Conservation (phyloP, 306 rosid genomes). For the Leucaena leucocephala region DNA sequence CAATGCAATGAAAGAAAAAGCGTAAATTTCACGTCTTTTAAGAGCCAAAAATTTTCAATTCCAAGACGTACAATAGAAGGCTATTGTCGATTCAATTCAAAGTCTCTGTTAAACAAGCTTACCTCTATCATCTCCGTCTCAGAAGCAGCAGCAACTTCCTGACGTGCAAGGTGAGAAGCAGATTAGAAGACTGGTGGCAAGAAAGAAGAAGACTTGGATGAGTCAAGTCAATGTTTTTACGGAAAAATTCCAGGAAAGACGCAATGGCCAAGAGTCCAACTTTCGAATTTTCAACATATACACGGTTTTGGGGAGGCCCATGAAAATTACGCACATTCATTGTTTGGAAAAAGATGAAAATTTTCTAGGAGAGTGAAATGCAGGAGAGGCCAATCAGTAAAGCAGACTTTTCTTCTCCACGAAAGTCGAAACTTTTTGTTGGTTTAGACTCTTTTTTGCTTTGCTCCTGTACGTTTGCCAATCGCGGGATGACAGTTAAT, state of each 20-base stretch:
- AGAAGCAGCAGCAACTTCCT: not conserved
- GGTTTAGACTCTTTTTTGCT: too few species aligned
- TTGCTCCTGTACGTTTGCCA: too few species aligned
- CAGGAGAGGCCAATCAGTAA: not conserved
- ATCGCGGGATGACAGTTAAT: too few species aligned
- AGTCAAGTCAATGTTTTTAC: not conserved
- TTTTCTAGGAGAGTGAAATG: not conserved
- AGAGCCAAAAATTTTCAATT: not conserved
- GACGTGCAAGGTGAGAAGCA: slow-evolving; percentile 18
- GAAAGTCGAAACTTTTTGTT: too few species aligned
- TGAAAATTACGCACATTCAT: not conserved
- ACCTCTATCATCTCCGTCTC: not conserved
- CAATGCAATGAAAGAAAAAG: not conserved
- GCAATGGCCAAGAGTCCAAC: not conserved
- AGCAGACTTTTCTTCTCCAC: not conserved
- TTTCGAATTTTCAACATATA: not conserved
- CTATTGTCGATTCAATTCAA: slow-evolving; percentile 6
- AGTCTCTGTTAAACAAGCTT: slow-evolving; percentile 13
- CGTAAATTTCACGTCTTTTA: slow-evolving; percentile 1
- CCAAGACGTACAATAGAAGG: slow-evolving; percentile 16
- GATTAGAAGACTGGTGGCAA: not conserved
- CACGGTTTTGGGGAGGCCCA: not conserved
- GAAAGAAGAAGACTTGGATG: not conserved
- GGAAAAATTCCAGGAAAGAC: not conserved
- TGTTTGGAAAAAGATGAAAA: too few species aligned